Evolutionary conservation across 805 yeast species (phyloP).

Genomic region (Ogataea degrootiae): DNA sequence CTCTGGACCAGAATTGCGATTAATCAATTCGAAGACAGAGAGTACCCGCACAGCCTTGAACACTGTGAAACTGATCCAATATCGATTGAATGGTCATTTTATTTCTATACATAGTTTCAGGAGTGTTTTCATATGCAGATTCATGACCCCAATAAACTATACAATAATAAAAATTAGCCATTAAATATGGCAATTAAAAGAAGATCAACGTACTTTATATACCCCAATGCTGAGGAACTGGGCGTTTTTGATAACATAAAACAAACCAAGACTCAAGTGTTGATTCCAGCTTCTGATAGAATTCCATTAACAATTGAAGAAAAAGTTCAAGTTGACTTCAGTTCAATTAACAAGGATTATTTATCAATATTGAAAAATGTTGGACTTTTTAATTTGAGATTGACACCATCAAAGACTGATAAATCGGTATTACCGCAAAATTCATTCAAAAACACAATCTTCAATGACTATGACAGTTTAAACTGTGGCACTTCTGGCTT

Average conservation of each 20-base stretch:
- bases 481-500: constrained; percentile 14
- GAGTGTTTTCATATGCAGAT: too few relatives aligned
- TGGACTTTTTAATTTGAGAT: constrained; percentile 10
- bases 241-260: constrained; percentile 12
- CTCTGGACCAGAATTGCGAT: too few relatives aligned
- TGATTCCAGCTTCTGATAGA: constrained; percentile 15
- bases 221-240: constrained; percentile 10
- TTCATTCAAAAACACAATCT: constrained; percentile 9
- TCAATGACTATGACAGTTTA: constrained; percentile 13
- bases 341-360: constrained; percentile 4
- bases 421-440: not conserved
- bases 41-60: too few relatives aligned
- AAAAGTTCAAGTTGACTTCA: constrained; percentile 10
- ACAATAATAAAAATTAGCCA: not conserved
- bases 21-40: too few relatives aligned
- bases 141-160: not conserved
- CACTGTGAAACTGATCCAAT: not conserved
- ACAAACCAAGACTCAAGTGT: constrained; percentile 9
- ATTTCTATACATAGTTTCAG: too few relatives aligned
- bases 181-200: constrained; percentile 9
- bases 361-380: constrained; percentile 4
- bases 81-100: too few relatives aligned
- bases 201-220: constrained; percentile 18
- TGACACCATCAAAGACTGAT: not conserved
- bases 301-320: constrained; percentile 17